These are phyloP conservation scores for Penicillium mononematosum DNA, from an alignment of 495 filamentous ascomycete species.

Conservation along the genomic window DNA sequence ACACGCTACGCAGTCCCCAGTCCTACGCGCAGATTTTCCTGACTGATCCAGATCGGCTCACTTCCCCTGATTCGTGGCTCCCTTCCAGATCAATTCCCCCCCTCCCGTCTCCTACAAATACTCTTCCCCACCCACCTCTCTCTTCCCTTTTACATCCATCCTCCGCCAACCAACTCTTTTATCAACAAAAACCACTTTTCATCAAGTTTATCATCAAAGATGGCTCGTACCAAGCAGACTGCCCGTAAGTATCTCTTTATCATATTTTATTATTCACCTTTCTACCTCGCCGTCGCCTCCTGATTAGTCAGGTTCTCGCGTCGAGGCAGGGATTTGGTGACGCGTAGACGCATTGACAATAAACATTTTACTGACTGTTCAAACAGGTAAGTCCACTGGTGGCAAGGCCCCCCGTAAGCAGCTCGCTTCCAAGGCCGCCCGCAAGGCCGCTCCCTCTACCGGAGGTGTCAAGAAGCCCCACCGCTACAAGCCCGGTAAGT, in stretches of 20 bases:
- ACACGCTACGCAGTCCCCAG: conserved; percentile 24
- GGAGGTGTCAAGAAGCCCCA: conserved; percentile 99
- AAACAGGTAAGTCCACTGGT: conserved; percentile 88
- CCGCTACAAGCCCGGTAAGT: conserved; percentile 96
- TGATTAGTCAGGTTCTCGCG: conserved; percentile 1
- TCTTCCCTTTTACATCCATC: conserved; percentile 50
- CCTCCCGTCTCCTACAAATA: conserved; percentile 49
- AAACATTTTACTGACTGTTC: conserved; percentile 40
- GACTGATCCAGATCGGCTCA: conserved; percentile 25
- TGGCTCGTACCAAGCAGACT: conserved; percentile 99
- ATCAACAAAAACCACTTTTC: conserved; percentile 29
- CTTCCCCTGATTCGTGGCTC: conserved; percentile 23
- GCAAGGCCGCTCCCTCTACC: conserved; percentile 72
- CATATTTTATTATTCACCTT: conserved; percentile 14
- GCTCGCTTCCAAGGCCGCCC: conserved; percentile 83
- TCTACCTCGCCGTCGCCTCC: conserved; percentile 15
- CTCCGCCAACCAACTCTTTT: conserved; percentile 35
- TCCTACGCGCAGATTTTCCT: conserved; percentile 33
- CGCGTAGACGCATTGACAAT: conserved; percentile 20
- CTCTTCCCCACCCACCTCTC: conserved; percentile 48
- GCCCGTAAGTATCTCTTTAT: conserved; percentile 67
- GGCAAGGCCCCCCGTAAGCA: conserved; percentile 99
- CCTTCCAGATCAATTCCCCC: conserved; percentile 44
- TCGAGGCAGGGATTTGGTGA: conserved; percentile 1
- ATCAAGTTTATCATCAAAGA: conserved; percentile 61